Evolutionary conservation across 257 asterid species (phyloP), one percentile per base, ranked within the genome.

Genomic region (Prunella vulgaris): DNA sequence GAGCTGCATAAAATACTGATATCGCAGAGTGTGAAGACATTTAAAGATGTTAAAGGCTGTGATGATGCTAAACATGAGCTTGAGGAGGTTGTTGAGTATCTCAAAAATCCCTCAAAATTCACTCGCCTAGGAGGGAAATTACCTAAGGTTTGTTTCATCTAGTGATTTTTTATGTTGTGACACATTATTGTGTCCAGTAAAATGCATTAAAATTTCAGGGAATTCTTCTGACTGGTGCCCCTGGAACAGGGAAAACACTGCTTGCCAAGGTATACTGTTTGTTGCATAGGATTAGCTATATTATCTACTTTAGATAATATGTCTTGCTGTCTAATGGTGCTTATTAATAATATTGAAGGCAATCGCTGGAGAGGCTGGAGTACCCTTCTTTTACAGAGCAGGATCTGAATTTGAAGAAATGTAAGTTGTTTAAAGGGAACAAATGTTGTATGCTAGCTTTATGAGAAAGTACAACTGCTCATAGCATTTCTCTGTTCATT

Each of bases 41-140:
- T 93, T 76, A 93, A 93, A 86, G 99, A 93, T 69, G 99, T 90
- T 74, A 93, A 89, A 82, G 99, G 99, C 59, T 93, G 99, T 73
- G 99, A 93, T 82, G 99, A 93, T 86, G 99, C 99, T 52, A 93
- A 93, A 69, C 96, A 90, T 84, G 99, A 93, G 90, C 99, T 93
- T 54, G 99, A 90, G 85, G 99, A 93, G 90, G 95, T 93, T 83
- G 99, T 93, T 67, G 95, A 93, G 88, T 93, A 93, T 83, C 90
- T 93, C 7, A 93, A 73, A 69, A 87, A 89, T 79, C 99, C 99
- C 64, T 52, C 93, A 9, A 90, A 93, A 81, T 90, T 93, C 85
- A 93, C 99, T 67, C 86, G 96, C 30, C 82, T 90, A 65, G 99
- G 99, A 72, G 99, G 99, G 40, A 93, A 93, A 79, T 75, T 93